A percentile compares a stretch with the other conserved stretches of the same genome.
Conservation (phyloP, 345 rosid genomes). For the Linum usitatissimum region DNA sequence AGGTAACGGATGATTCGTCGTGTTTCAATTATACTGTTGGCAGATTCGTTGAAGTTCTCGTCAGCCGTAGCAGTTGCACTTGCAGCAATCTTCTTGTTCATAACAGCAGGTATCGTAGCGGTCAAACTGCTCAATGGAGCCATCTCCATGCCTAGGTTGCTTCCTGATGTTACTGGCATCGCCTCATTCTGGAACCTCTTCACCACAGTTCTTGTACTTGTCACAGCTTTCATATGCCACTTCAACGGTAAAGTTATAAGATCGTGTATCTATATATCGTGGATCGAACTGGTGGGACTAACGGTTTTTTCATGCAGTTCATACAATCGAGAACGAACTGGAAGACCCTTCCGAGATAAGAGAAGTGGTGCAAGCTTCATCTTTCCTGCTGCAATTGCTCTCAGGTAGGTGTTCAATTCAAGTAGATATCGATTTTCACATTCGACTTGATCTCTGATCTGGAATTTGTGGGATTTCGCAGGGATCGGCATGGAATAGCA, state of each 20-base stretch:
- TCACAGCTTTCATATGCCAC: conserved; percentile 19
- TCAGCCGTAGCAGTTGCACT: conserved; percentile 9
- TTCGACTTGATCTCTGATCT: neutral
- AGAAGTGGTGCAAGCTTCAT: conserved; percentile 15
- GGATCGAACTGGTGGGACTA: neutral
- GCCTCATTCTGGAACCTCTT: conserved; percentile 19
- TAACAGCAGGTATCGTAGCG: conserved; percentile 13
- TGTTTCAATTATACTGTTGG: neutral
- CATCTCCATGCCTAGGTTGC: conserved; percentile 11
- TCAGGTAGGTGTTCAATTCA: conserved; percentile 7
- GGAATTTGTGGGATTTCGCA: conserved; percentile 3
- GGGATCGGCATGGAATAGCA: conserved; percentile 14
- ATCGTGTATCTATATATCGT: neutral
- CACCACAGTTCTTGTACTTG: conserved; percentile 18
- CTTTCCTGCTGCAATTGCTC: conserved; percentile 18
- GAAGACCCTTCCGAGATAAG: conserved; percentile 14
- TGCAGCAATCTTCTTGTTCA: conserved; percentile 19
- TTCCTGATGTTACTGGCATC: conserved; percentile 12
- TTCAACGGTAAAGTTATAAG: conserved; percentile 12
- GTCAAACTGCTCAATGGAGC: conserved; percentile 11
- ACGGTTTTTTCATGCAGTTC: conserved; percentile 10
- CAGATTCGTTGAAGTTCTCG: neutral
- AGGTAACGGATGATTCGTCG: too few species aligned
- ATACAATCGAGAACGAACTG: conserved; percentile 17
- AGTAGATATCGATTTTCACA: neutral